phyloP scores from a whole-genome alignment of 371 early-diverging fungal genomes.

The Mortierella sp. region DNA sequence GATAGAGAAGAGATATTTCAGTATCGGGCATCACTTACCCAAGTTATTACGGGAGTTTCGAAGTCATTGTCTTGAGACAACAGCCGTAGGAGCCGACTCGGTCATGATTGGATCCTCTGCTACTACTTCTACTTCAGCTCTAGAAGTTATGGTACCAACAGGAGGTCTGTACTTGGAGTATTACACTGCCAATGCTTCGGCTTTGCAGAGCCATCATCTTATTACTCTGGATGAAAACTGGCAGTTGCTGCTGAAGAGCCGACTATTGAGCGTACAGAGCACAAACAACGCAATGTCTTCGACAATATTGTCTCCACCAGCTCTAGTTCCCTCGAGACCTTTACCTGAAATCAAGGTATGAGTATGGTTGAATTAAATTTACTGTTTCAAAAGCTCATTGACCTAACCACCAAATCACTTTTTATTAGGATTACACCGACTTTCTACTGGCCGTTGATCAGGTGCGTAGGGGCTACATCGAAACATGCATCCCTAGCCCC shows the following conservation, averaged over 20 bases:
- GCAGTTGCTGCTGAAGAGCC: constrained; percentile 30
- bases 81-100: background rate
- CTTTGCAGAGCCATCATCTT: constrained; percentile 38
- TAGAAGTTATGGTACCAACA: constrained; percentile 20
- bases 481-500: constrained; percentile 46
- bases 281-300: background rate
- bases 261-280: background rate
- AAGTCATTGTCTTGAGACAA: constrained; percentile 23
- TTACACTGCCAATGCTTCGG: constrained; percentile 36
- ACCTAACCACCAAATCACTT: background rate
- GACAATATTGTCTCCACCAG: background rate
- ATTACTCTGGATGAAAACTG: constrained; percentile 35
- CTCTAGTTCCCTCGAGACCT: background rate
- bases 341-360: constrained; percentile 37
- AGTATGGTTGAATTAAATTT: too few relatives aligned
- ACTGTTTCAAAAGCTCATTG: background rate
- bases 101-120: background rate
- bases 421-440: constrained; percentile 23
- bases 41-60: constrained; percentile 26
- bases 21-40: background rate
- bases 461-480: constrained; percentile 34
- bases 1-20: constrained; percentile 26
- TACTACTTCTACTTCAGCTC: background rate
- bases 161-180: constrained; percentile 45
- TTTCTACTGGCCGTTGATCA: constrained; percentile 39